Base-by-base conservation (phyloP, 1,139 yeast genomes). In the Candida buenavistaensis region DNA sequence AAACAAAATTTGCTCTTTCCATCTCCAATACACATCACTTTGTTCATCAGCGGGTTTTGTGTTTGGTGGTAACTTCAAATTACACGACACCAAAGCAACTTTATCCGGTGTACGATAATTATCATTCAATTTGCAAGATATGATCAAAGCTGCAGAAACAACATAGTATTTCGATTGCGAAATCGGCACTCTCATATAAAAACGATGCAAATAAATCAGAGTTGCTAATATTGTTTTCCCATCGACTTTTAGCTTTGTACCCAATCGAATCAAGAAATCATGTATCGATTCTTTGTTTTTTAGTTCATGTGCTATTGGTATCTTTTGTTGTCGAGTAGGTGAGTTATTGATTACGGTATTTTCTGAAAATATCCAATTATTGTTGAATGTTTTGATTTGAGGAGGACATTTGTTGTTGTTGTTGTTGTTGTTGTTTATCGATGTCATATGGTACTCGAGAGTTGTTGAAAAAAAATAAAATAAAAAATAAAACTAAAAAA, bases 91-190 rank as follows among this genome's bases (percentile, higher is more conserved):
- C 42, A 68, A 47, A 5, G 75, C 75, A 5, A 70, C 64, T 41
- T 62, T 67, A 40, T 68, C 75, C 2, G 74, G 74, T 15, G 59
- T 66, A 25, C 75, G 44, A 42, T 68, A 69, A 11, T 62, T 66
- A 37, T 70, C 76, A 43, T 69, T 56, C 23, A 70, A 53, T 48
- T 70, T 70, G 43, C 72, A 62, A 12, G 72, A 58, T 13, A 70
- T 67, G 28, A 72, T 63, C 12, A 69, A 43, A 2, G 75, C 75
- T 3, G 74, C 75, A 43, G 67, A 59, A 2, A 73, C 75, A 22
- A 69, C 73, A 42, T 54, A 70, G 51, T 70, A 69, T 41, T 69
- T 69, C 32, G 75, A 69, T 8, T 66, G 57, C 13, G 74, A 63
- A 32, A 70, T 68, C 7, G 75, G 72, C 40, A 60, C 43, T 27